Evolutionary conservation across 139 green algal genomes (phyloP), one percentile per base, ranked within the genome.

Genomic region (Ettlia oleoabundans): DNA sequence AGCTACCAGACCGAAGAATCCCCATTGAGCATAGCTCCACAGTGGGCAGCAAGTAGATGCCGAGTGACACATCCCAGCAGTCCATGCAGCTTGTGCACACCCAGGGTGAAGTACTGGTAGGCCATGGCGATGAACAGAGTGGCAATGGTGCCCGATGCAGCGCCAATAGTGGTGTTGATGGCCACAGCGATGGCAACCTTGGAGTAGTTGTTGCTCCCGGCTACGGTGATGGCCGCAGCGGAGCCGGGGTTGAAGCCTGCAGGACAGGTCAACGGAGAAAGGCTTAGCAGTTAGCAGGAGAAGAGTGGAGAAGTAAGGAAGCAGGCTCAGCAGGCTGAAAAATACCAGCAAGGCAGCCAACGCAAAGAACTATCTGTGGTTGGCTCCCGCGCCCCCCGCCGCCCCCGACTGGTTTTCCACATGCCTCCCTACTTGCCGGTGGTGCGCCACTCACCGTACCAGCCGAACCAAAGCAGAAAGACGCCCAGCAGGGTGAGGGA

Each of bases 401-500:
- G n/a, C n/a, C n/a, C n/a, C n/a, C n/a, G n/a, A n/a, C n/a, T n/a
- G n/a, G n/a, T n/a, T n/a, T n/a, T n/a, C n/a, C n/a, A n/a, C n/a
- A n/a, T n/a, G n/a, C n/a, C n/a, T n/a, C n/a, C n/a, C n/a, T n/a
- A n/a, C n/a, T n/a, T n/a, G n/a, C n/a, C n/a, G n/a, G n/a, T n/a
- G n/a, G n/a, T n/a, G n/a, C n/a, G n/a, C n/a, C 70, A 30, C 75
- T 81, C 75, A 81, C 18, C 94, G 67, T 97, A 97, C 89, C 95
- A 98, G 69, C 95, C 95, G 78, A 98, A 97, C 95, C 95, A 98
- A 53, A 98, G 90, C 53, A 98, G 87, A 84, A 94, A 91, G 61
- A 93, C 91, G 52, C 91, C 91, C 8, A 94, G 88, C n/a, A 93
- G 69, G 77, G 89, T 92, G 26, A 94, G 87, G 37, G 84, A 85